Conservation (phyloP, 2,329 filamentous ascomycete species). For the Curvularia eragrostidis region DNA sequence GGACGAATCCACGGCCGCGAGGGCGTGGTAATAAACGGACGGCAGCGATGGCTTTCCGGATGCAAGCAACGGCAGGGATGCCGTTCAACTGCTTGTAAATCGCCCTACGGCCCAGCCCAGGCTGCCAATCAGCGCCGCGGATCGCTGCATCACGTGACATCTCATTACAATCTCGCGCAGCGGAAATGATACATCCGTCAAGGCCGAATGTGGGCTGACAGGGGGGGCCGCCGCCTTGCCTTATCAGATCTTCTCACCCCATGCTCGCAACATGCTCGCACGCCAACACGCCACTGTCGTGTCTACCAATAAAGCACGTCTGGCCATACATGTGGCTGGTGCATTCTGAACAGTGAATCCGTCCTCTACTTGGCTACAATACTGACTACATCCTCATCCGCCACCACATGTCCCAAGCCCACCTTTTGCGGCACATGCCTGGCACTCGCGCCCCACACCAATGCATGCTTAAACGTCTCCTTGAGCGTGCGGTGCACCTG, state of each 20-base stretch:
- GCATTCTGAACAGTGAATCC: neutral
- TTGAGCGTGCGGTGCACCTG: conserved; percentile 91
- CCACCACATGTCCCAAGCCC: conserved; percentile 80
- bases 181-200: conserved; percentile 17
- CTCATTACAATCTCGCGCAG: conserved; percentile 9
- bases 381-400: conserved; percentile 72
- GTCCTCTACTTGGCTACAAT: conserved; percentile 57
- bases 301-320: neutral
- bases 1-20: conserved; percentile 12
- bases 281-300: conserved; percentile 18
- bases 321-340: neutral
- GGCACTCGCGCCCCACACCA: conserved; percentile 97
- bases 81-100: conserved; percentile 3
- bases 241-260: conserved; percentile 25
- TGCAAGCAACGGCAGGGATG: conserved; percentile 2
- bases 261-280: conserved; percentile 21
- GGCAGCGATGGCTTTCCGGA: conserved; percentile 22
- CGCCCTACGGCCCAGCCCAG: conserved; percentile 2
- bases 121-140: conserved; percentile 14
- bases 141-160: conserved; percentile 8
- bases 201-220: conserved; percentile 24
- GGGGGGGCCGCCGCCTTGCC: conserved; percentile 4
- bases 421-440: conserved; percentile 94
- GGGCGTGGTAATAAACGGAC: conserved; percentile 13
- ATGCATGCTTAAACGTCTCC: conserved; percentile 98